Evolutionary conservation across 495 filamentous ascomycete species (phyloP).

Genomic region (Talaromyces proteolyticus): DNA sequence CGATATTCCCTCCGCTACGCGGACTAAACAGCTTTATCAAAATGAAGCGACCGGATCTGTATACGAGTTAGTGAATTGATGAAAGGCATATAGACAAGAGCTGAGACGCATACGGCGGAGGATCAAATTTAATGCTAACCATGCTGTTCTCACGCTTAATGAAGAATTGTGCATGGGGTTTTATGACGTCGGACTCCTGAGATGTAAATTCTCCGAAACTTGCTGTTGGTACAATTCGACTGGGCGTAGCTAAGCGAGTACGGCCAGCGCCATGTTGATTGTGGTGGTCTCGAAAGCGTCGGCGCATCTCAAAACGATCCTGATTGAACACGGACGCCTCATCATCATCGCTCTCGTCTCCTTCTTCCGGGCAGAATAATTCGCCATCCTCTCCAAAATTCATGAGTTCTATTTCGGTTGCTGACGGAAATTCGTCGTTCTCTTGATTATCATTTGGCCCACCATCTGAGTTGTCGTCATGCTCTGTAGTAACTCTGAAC

Average conservation of each 20-base stretch:
- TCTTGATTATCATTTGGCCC: conserved; percentile 22
- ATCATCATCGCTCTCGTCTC: conserved; percentile 42
- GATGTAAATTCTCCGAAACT: not conserved
- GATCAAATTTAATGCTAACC: conserved; percentile 84
- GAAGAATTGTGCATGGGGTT: conserved; percentile 71
- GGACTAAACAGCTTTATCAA: conserved; percentile 85
- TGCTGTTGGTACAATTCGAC: conserved; percentile 15
- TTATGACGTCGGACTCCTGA: conserved; percentile 50
- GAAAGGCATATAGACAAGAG: conserved; percentile 1
- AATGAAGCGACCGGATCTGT: conserved; percentile 65
- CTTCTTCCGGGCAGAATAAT: conserved; percentile 41
- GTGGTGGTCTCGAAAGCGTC: conserved; percentile 17
- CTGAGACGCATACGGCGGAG: conserved; percentile 59
- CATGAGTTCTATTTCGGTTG: conserved; percentile 20
- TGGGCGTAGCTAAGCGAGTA: conserved; percentile 20
- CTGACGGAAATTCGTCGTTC: conserved; percentile 9
- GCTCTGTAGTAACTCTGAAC: conserved; percentile 47
- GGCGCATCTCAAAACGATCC: conserved; percentile 23
- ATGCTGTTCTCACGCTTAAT: conserved; percentile 75
- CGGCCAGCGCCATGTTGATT: conserved; percentile 12
- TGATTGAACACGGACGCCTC: conserved; percentile 18
- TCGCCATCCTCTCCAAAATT: conserved; percentile 25
- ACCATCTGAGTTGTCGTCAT: conserved; percentile 38
- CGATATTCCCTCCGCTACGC: conserved; percentile 60
- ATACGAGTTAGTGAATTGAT: conserved; percentile 5